Conservation (phyloP, 108 stramenopile species). For the Cylindrotheca fusiformis region DNA sequence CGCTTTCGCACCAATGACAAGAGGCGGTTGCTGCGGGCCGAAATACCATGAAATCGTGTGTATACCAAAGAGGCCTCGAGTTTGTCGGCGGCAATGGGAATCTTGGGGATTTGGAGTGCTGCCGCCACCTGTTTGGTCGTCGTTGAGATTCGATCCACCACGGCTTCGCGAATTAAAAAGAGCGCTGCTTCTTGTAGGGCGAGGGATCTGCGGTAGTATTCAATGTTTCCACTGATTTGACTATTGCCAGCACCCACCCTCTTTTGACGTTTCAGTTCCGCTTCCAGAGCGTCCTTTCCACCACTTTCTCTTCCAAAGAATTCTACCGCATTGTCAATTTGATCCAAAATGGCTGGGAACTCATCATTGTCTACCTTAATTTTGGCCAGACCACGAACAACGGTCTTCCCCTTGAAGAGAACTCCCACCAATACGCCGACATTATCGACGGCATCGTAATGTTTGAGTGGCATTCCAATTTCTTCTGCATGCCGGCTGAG, state of each 20-base stretch:
- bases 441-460: conserved; percentile 84
- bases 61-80: conserved; percentile 83
- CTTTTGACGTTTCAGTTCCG: conserved; percentile 26
- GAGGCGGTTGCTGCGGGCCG: conserved; percentile 67
- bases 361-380: conserved; percentile 81
- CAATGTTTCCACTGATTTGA: conserved; percentile 56
- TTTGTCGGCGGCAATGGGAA: conserved; percentile 73
- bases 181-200: conserved; percentile 83
- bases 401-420: conserved; percentile 61
- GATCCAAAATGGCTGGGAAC: conserved; percentile 53
- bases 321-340: conserved; percentile 75
- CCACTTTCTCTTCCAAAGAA: conserved; percentile 74
- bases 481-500: conserved; percentile 72
- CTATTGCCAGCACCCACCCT: conserved; percentile 1
- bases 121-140: conserved; percentile 58
- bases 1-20: conserved; percentile 61
- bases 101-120: conserved; percentile 58
- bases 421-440: conserved; percentile 77
- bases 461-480: conserved; percentile 79
- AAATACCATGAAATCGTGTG: conserved; percentile 89
- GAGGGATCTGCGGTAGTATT: conserved; percentile 79
- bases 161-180: conserved; percentile 70
- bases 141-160: conserved; percentile 78
- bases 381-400: conserved; percentile 69
- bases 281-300: conserved; percentile 44